Evolutionary conservation across 306 rosid genomes (phyloP), one percentile per base, ranked within the genome.

Genomic region (Senna siamea): DNA sequence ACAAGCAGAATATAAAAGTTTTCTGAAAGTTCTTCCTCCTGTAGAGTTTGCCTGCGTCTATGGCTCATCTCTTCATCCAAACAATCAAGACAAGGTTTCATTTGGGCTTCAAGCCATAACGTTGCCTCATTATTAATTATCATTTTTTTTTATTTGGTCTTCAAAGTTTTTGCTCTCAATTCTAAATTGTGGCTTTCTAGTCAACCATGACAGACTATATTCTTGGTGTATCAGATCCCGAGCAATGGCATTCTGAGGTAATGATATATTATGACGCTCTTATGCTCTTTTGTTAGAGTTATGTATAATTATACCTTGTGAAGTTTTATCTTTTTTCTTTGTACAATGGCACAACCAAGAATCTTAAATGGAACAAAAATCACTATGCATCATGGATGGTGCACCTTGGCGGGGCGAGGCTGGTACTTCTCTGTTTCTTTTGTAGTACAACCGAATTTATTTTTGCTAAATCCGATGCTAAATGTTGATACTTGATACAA

Each of bases 341-440:
- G 9, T 80, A 23, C 30, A 57, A 73, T 69, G 78, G 12, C 60
- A 65, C 69, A 72, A 83, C 67, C 35, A 52, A 93, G 98, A 93
- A 91, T 82, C 85, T 91, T 76, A 86, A 83, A 81, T 64, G 85
- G 86, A 91, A 93, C 91, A 86, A 83, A 73, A 81, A 82, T 81
- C 98, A 93, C 80, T 93, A 93, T 81, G 96, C 96, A 2, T 86
- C 94, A 51, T 91, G 92, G 94, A 79, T 91, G 90, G 78, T 70
- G 83, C 81, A 78, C 79, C 89, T 91, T 54, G 96, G 97, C 9
- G 98, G 97, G 28, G 94, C 83, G 52, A 88, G 80, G 73, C 81
- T 93, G 96, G 98, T 93, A 74, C 62, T 59, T 74, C 70, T 76
- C 72, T 83, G 63, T 55, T 50, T 81, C 55, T 70, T 63, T 37